A percentile compares a stretch with the other conserved stretches of the same genome.
phyloP scores from a whole-genome alignment of 2,329 filamentous ascomycete species.

The Aspergillus persii region DNA sequence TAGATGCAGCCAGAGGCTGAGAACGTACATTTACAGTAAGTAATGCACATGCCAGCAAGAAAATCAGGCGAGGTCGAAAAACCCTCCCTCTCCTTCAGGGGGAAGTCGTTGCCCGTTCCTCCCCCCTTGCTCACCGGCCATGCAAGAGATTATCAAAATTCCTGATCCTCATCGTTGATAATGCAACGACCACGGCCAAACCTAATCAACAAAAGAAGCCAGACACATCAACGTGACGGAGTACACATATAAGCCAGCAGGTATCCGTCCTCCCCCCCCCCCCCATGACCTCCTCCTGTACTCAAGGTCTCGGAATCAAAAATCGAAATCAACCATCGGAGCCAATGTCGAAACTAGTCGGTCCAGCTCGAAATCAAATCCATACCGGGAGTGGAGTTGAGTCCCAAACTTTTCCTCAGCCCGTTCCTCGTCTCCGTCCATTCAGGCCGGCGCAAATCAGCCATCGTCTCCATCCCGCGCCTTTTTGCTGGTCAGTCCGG shows the following conservation, averaged over 20 bases:
- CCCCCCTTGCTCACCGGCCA: neutral
- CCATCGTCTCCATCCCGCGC: slow-evolving; percentile 11
- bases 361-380: slow-evolving; percentile 18
- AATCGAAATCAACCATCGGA: neutral
- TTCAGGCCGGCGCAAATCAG: slow-evolving; percentile 7
- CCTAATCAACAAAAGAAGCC: too few species aligned
- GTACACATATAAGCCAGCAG: too few species aligned
- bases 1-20: slow-evolving; percentile 15
- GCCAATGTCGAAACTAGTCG: slow-evolving; percentile 1
- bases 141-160: neutral
- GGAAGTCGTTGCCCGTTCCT: neutral
- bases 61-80: neutral
- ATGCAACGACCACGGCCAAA: too few species aligned
- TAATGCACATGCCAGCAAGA: neutral
- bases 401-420: slow-evolving; percentile 6
- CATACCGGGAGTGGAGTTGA: slow-evolving; percentile 9
- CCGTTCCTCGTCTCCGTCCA: slow-evolving; percentile 12
- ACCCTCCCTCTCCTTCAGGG: too few species aligned
- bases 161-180: too few species aligned
- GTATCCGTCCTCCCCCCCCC: too few species aligned
- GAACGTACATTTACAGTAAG: neutral
- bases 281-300: too few species aligned
- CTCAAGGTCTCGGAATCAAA: neutral
- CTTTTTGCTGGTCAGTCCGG: neutral
- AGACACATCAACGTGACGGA: too few species aligned